Base-by-base conservation (phyloP, 352 stramenopile genomes). In the Phytophthora brassicae region DNA sequence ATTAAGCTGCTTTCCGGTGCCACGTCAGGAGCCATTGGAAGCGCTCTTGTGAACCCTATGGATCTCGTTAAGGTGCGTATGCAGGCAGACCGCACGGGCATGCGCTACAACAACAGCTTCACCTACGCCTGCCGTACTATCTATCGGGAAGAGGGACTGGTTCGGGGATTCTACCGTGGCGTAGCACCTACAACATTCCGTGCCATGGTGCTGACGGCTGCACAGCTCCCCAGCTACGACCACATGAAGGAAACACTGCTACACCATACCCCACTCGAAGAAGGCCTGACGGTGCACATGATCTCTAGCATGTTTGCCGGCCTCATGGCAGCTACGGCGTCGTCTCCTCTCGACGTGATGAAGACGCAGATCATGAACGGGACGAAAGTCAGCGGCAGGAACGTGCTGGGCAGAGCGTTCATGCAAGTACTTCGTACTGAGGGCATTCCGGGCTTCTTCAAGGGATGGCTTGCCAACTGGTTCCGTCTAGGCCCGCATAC, bases 351-450 rank as follows among this genome's bases (percentile, higher is more conserved):
- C 17, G 86, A 95, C 68, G 84, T 90, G 22, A 80, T 92, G 70
- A 95, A 95, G 78, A 92, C 80, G 19, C 85, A 90, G 62, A 88
- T 95, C 66, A 92, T 92, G 84, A 87, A 91, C 68, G 77, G 87
- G 48, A 72, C 64, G 31, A 71, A 64, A 24, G 51, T 63, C 20
- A 70, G 68, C 26, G 66, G 66, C 24, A 72, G 61, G 51, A 70
- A 73, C 45, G 56, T 85, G 43, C 60, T 88, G 60, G 71, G 79
- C n/a, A 70, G 73, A 43, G 75, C 74, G 31, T 88, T 87, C 54
- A 68, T 81, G 36, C 53, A 73, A 2, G 78, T 88, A 50, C 46
- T 86, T 17, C 68, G 68, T 16, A 82, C 71, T 8, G 81, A 90
- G 52, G 81, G 81, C 16, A 50, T 88, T 9, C 74, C 54, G n/a